These are phyloP conservation scores for Skeletonema grethae DNA, from an alignment of 108 stramenopile species.

Conservation along the genomic window DNA sequence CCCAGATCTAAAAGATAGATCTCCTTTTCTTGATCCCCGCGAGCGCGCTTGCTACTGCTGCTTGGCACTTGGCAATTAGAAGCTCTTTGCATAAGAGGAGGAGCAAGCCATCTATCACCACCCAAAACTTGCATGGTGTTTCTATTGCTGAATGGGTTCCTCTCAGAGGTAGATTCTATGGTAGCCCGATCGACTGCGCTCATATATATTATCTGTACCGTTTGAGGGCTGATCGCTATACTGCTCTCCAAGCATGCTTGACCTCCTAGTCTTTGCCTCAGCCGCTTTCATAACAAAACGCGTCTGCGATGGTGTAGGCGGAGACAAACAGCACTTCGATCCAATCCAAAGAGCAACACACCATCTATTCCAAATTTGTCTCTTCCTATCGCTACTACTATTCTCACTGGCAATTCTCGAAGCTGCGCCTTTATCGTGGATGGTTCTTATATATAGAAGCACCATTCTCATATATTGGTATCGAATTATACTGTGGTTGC, in stretches of 20 bases:
- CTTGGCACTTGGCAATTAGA: no score
- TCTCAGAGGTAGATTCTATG: no score
- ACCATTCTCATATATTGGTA: constrained; percentile 23
- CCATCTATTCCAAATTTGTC: constrained; percentile 18
- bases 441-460: constrained; percentile 24
- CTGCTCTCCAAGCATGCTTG: constrained; percentile 31
- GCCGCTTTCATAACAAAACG: constrained; percentile 20
- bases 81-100: no score
- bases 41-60: no score
- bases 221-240: no score
- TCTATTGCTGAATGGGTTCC: no score
- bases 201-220: no score
- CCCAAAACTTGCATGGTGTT: no score
- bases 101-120: no score
- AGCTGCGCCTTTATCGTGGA: constrained; percentile 51
- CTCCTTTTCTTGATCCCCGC: no score
- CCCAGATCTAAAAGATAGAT: no score
- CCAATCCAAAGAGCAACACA: constrained; percentile 9
- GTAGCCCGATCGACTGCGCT: no score
- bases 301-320: constrained; percentile 8
- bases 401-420: constrained; percentile 59
- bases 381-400: constrained; percentile 54
- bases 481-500: constrained; percentile 26
- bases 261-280: constrained; percentile 29
- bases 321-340: neutral